Evolutionary conservation across 352 stramenopile genomes (phyloP).

Genomic region (Phytophthora hybrid): DNA sequence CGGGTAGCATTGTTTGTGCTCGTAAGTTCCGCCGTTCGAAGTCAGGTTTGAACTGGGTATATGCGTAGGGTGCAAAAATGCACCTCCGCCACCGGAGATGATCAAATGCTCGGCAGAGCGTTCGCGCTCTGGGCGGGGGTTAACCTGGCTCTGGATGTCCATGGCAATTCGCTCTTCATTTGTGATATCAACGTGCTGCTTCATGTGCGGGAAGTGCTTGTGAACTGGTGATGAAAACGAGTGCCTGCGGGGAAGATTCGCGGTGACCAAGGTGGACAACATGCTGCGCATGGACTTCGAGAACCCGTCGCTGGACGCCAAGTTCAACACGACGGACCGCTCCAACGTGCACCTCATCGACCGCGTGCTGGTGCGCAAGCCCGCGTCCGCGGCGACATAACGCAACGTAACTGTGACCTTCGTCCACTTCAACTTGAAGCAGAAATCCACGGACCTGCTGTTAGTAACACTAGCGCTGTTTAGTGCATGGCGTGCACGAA

Average conservation of each 20-base stretch:
- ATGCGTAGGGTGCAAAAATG: conserved; percentile 92
- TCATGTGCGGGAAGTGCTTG: conserved; percentile 87
- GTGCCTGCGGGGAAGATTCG: conserved; percentile 39
- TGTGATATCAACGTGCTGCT: conserved; percentile 22
- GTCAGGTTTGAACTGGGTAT: conserved; percentile 61
- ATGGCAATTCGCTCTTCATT: conserved; percentile 24
- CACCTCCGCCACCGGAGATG: conserved; percentile 91
- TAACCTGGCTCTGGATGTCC: conserved; percentile 14
- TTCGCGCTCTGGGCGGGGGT: conserved; percentile 15
- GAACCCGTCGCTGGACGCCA: conserved; percentile 75
- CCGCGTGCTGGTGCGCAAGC: conserved; percentile 65
- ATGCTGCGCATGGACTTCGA: conserved; percentile 88
- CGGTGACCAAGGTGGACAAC: conserved; percentile 83
- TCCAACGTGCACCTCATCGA: conserved; percentile 88
- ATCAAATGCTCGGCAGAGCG: conserved; percentile 76
- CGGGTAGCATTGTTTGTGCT: conserved; percentile 86
- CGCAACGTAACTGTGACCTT: neutral
- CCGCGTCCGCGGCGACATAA: neutral
- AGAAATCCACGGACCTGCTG: no score
- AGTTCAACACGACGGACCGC: conserved; percentile 80
- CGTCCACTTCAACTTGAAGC: neutral
- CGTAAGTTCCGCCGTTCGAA: conserved; percentile 81
- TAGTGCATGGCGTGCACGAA: no score
- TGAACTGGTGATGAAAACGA: conserved; percentile 45
- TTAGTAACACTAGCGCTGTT: no score